These are phyloP conservation scores for Penicillium decumbens DNA, from an alignment of 2,329 filamentous ascomycete genomes.

Conservation along the genomic window DNA sequence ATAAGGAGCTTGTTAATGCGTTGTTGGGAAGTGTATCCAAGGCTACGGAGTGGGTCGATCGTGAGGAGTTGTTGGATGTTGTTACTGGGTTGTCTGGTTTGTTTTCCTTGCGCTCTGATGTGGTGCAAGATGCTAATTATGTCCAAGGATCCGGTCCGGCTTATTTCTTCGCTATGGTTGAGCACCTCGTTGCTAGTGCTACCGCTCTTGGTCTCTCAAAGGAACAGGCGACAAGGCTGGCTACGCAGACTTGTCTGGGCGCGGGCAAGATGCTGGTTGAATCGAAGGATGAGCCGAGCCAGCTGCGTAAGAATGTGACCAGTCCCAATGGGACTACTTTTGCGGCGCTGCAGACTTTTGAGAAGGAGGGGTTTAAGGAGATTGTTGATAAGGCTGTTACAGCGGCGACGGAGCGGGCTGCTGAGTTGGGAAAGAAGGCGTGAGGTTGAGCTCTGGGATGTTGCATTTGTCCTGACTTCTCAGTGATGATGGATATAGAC, in stretches of 20 bases:
- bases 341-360: slow-evolving; percentile 32
- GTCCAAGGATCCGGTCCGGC: slow-evolving; percentile 33
- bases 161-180: slow-evolving; percentile 38
- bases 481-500: not conserved
- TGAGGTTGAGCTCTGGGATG: not conserved
- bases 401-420: slow-evolving; percentile 29
- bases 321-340: slow-evolving; percentile 35
- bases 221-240: slow-evolving; percentile 34
- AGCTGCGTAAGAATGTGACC: slow-evolving; percentile 36
- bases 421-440: slow-evolving; percentile 28
- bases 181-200: slow-evolving; percentile 32
- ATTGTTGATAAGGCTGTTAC: slow-evolving; percentile 33
- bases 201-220: slow-evolving; percentile 29
- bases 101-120: not conserved
- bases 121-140: not conserved
- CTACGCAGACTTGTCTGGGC: slow-evolving; percentile 34
- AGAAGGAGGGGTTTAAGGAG: slow-evolving; percentile 26
- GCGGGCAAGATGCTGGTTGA: slow-evolving; percentile 35
- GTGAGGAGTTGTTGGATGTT: slow-evolving; percentile 33
- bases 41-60: slow-evolving; percentile 35
- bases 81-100: slow-evolving; percentile 35
- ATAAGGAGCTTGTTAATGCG: slow-evolving; percentile 31
- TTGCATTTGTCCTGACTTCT: not conserved
- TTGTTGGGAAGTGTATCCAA: slow-evolving; percentile 31
- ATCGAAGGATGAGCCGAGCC: slow-evolving; percentile 27